Evolutionary conservation across 805 yeast genomes (phyloP), one percentile per base, ranked within the genome.

Genomic region (Priceomyces castillae): DNA sequence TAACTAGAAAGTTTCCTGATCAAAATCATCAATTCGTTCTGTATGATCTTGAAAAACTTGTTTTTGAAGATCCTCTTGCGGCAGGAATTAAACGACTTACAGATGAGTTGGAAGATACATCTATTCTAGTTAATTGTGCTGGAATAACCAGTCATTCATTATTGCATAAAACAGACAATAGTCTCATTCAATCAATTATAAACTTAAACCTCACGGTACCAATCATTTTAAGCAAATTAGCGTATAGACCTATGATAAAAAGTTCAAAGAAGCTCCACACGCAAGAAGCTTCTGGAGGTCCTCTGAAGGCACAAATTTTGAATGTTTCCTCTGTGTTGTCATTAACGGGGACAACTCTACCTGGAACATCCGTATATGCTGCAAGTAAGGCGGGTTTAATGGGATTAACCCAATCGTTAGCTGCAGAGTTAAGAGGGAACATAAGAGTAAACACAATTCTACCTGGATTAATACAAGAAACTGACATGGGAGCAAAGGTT

Each of bases 371-470:
- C 0, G 82, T 82, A 0, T 88, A 88, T 52, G 66, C 84, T 0
- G 86, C 90, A 0, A 68, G 84, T 41, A 88, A 88, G 56, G 81
- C 84, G 0, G 96, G 89, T 0, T 54, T 88, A 2, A 62, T 76
- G 38, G 84, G 84, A 2, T 80, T 87, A 51, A 76, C 89, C 0
- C 62, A 68, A 36, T 59, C 82, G 0, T 57, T 86, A 26, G 84
- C 90, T 0, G 51, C 59, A 0, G 96, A 88, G 50, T 56, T 84
- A 46, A 74, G 73, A 11, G 61, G 78, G 0, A 69, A 69, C 7
- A 71, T 88, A 2, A 61, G 87, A 30, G 83, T 83, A 34, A 86
- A 86, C 58, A 69, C 84, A 1, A 59, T 89, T 1, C 59, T 81
- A 15, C 94, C 95, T 0, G 92, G 92, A 0, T 63, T 86, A 23